Base-by-base conservation (phyloP, 2,329 filamentous ascomycete genomes). In the Colletotrichum sp. region DNA sequence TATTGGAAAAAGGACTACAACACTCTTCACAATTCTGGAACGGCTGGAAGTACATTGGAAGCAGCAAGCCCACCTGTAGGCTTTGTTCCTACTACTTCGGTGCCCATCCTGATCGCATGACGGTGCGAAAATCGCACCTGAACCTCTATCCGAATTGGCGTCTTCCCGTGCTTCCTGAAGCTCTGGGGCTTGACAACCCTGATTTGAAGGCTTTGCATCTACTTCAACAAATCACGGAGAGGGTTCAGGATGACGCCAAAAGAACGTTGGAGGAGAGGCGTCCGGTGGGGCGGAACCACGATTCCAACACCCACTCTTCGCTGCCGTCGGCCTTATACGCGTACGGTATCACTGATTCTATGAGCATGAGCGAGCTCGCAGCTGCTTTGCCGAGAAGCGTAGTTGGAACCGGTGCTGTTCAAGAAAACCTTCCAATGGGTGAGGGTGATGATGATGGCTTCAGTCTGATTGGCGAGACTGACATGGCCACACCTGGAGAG, bases 131-230 rank as follows among this genome's bases (percentile, higher is more conserved):
- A 3, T 78, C 81, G 0, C 85, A 86, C 58, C 75, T 79, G 0
- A 87, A 87, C 7, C 61, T 87, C 1, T 87, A 87, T 55, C n/a
- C 67, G 18, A 82, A 80, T 57, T 87, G 86, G 86, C 77, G 82
- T 28, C 57, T 60, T 10, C 58, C 28, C 3, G 55, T 8, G 21
- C 15, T 16, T 4, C 21, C 26, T 26, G 52, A 15, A 57, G 26
- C 15, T 57, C 52, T 57, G 21, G 9, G 6, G 52, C 1, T 78
- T 82, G 34, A 16, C 3, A 38, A 16, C 4, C 34, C 34, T 69
- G 1, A 72, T n/a, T 9, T 58, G 16, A 38, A 63, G 60, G 4
- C 79, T 79, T 18, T 79, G 65, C 69, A 63, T 0, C 77, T 84
- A 1, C 75, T 82, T 12, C 80, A 82, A 48, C 72, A 71, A 1